These are phyloP conservation scores for Aspergillus sclerotialis DNA, from an alignment of 2,329 filamentous ascomycete genomes.

Conservation along the genomic window DNA sequence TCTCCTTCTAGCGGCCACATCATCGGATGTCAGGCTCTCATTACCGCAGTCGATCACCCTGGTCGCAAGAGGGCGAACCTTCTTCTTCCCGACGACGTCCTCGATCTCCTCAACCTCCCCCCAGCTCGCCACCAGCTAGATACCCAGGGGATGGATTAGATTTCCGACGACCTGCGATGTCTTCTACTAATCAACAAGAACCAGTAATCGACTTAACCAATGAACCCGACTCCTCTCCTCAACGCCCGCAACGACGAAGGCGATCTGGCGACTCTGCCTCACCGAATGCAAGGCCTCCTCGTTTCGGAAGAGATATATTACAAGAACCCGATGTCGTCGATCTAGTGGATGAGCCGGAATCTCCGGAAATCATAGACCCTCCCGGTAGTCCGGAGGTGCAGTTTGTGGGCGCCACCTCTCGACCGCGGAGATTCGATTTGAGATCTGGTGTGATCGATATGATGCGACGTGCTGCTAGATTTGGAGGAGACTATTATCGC, in stretches of 20 bases:
- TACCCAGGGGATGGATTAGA: conserved; percentile 50
- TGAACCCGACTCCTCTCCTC: conserved; percentile 34
- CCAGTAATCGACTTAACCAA: conserved; percentile 43
- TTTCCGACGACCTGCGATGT: conserved; percentile 45
- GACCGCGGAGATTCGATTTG: conserved; percentile 5
- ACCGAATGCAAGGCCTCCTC: conserved; percentile 18
- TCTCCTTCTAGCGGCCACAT: conserved; percentile 23
- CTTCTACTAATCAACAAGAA: conserved; percentile 21
- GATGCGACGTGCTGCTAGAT: conserved; percentile 4
- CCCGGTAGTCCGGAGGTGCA: conserved; percentile 44
- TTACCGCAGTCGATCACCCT: conserved; percentile 18
- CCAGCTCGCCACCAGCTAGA: conserved; percentile 27
- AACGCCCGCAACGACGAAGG: conserved; percentile 6
- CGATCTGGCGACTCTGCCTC: conserved; percentile 8
- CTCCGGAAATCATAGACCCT: conserved; percentile 9
- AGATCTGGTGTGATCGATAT: conserved; percentile 7
- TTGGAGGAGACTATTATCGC: no score
- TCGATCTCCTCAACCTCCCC: conserved; percentile 15
- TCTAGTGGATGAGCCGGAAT: conserved; percentile 29
- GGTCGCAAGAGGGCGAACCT: conserved; percentile 18
- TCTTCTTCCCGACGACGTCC: conserved; percentile 12
- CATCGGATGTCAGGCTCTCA: conserved; percentile 29
- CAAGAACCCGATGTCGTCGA: conserved; percentile 28
- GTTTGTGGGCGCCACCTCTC: conserved; percentile 34
- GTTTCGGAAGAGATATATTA: conserved; percentile 32